Evolutionary conservation across 805 yeast genomes (phyloP).

Genomic region (Cyberlindnera veronae): DNA sequence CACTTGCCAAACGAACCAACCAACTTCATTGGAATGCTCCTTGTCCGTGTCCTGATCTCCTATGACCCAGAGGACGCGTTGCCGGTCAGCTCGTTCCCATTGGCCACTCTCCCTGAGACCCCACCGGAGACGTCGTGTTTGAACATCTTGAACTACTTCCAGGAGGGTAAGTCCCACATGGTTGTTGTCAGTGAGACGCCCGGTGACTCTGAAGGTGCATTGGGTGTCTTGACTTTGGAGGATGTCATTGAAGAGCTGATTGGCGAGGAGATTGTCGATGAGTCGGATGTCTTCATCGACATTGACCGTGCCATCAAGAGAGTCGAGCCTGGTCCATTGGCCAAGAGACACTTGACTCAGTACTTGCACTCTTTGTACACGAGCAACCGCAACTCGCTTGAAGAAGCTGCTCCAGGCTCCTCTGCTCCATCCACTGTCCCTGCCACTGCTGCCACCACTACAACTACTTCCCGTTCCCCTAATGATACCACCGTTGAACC

Average conservation of each 20-base stretch:
- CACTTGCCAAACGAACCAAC: constrained; percentile 85
- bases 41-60: constrained; percentile 87
- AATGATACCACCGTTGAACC: too few relatives aligned
- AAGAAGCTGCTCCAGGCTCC: constrained; percentile 15
- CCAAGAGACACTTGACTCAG: constrained; percentile 64
- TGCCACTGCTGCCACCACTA: too few relatives aligned
- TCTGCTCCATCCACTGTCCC: too few relatives aligned
- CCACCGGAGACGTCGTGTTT: constrained; percentile 87
- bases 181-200: constrained; percentile 85
- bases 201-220: constrained; percentile 78
- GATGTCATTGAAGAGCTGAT: constrained; percentile 98
- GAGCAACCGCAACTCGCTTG: constrained; percentile 43
- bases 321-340: constrained; percentile 69
- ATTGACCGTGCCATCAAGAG: constrained; percentile 84
- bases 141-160: constrained; percentile 92
- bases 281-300: constrained; percentile 89
- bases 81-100: constrained; percentile 89
- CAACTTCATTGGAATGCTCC: constrained; percentile 91
- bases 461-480: too few relatives aligned
- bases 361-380: constrained; percentile 61
- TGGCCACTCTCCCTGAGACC: constrained; percentile 96
- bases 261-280: constrained; percentile 97
- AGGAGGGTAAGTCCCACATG: constrained; percentile 98
- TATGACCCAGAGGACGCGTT: constrained; percentile 96
- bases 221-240: constrained; percentile 90